Evolutionary conservation across 2,329 filamentous ascomycete genomes (phyloP).

Genomic region (Aspergillus pseudotamarii): DNA sequence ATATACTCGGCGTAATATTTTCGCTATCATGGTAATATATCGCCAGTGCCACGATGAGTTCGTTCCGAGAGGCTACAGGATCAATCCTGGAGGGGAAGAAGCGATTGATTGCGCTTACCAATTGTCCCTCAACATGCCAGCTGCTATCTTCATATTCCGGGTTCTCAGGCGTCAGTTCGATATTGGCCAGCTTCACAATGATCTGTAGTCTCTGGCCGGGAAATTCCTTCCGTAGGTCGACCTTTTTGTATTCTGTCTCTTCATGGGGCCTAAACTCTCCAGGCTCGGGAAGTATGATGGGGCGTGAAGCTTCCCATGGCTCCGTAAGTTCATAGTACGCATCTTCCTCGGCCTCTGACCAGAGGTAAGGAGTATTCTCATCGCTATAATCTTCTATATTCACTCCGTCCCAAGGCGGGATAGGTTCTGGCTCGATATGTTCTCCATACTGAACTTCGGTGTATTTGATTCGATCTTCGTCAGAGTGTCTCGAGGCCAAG

Average conservation of each 20-base stretch:
- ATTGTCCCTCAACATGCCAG: conserved; percentile 50
- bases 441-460: conserved; percentile 2
- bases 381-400: too few species aligned
- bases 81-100: too few species aligned
- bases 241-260: too few species aligned
- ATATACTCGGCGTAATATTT: conserved; percentile 59
- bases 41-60: conserved; percentile 64
- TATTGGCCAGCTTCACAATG: conserved; percentile 66
- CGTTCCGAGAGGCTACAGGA: conserved; percentile 46
- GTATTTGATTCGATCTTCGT: conserved; percentile 13
- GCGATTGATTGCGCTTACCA: conserved; percentile 16
- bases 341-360: too few species aligned
- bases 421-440: too few species aligned
- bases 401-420: too few species aligned
- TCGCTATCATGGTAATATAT: conserved; percentile 67
- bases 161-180: conserved; percentile 62
- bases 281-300: neutral
- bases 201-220: conserved; percentile 37
- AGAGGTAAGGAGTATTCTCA: too few species aligned
- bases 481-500: conserved; percentile 10
- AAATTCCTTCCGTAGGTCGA: conserved; percentile 33
- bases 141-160: conserved; percentile 53
- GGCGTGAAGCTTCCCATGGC: too few species aligned
- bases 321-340: too few species aligned
- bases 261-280: too few species aligned